A percentile compares a stretch with the other conserved stretches of the same genome.
These are phyloP conservation scores for Spatholobus suberectus DNA, from an alignment of 306 rosid species.

Conservation along the genomic window DNA sequence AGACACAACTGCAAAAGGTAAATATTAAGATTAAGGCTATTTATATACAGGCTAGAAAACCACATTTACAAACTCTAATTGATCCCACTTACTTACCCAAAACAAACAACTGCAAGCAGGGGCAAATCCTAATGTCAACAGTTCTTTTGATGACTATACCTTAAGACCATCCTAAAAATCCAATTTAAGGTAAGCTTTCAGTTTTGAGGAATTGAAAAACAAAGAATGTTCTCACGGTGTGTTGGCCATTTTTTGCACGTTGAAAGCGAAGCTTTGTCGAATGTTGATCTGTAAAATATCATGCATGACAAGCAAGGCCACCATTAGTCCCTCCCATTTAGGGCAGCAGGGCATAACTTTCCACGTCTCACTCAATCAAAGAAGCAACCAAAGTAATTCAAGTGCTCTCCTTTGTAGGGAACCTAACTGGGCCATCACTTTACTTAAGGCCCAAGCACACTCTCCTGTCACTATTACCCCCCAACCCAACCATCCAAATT, in stretches of 20 bases:
- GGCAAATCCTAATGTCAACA: conserved; percentile 6
- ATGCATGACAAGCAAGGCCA: neutral
- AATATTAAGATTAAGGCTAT: neutral
- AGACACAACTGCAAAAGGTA: neutral
- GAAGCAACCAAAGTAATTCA: conserved; percentile 23
- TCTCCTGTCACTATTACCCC: neutral
- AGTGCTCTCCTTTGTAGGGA: neutral
- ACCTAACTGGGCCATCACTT: neutral
- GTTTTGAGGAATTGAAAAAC: neutral
- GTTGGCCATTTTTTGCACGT: neutral
- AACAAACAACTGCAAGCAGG: neutral
- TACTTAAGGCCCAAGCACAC: neutral
- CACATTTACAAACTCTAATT: neutral
- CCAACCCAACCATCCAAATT: conserved; percentile 27
- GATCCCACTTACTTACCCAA: neutral
- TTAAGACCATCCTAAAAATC: too few species aligned
- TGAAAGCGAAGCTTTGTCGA: conserved; percentile 13
- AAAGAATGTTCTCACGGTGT: conserved; percentile 14
- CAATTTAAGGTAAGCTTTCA: neutral
- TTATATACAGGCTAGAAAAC: neutral
- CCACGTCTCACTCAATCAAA: neutral
- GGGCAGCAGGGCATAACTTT: conserved; percentile 15
- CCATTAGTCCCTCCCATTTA: conserved; percentile 35
- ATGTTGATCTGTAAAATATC: neutral
- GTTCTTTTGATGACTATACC: neutral